These are phyloP conservation scores for Penicillium salamii DNA, from an alignment of 495 filamentous ascomycete species.

Conservation along the genomic window DNA sequence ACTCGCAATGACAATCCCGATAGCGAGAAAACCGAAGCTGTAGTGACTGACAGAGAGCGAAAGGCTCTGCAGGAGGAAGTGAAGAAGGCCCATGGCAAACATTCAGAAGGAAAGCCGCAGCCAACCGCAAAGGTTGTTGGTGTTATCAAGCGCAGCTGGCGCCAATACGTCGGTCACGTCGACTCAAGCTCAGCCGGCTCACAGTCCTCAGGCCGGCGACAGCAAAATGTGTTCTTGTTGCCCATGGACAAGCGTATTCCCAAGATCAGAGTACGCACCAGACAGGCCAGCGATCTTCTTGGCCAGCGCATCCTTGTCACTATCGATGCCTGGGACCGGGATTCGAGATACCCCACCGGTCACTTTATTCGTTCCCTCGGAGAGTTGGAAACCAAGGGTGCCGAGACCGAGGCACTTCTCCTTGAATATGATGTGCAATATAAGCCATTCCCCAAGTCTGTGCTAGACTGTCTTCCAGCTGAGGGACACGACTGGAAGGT, in stretches of 20 bases:
- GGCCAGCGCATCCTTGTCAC: conserved; percentile 93
- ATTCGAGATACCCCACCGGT: conserved; percentile 86
- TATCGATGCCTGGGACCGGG: conserved; percentile 92
- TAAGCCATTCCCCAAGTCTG: conserved; percentile 91
- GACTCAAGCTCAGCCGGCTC: conserved; percentile 80
- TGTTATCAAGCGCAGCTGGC: conserved; percentile 91
- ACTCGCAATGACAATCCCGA: conserved; percentile 93
- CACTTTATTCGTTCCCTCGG: conserved; percentile 93
- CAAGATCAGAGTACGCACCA: conserved; percentile 88
- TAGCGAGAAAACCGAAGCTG: conserved; percentile 67
- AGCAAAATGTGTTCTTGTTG: conserved; percentile 89
- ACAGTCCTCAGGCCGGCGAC: conserved; percentile 67
- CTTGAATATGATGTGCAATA: conserved; percentile 98
- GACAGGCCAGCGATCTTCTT: conserved; percentile 81
- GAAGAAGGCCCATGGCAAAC: conserved; percentile 76
- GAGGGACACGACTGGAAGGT: conserved; percentile 96
- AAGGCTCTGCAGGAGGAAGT: conserved; percentile 87
- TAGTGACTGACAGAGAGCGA: conserved; percentile 82
- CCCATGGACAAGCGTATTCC: conserved; percentile 98
- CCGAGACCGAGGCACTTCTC: conserved; percentile 91
- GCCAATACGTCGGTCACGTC: conserved; percentile 94
- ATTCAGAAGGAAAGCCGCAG: conserved; percentile 73
- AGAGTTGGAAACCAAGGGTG: conserved; percentile 89
- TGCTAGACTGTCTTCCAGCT: conserved; percentile 84
- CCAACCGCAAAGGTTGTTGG: conserved; percentile 93